Percentiles rank a stretch among this genome's conserved stretches.
Conservation (phyloP, 352 stramenopile genomes). For the Phytophthora capsici region DNA sequence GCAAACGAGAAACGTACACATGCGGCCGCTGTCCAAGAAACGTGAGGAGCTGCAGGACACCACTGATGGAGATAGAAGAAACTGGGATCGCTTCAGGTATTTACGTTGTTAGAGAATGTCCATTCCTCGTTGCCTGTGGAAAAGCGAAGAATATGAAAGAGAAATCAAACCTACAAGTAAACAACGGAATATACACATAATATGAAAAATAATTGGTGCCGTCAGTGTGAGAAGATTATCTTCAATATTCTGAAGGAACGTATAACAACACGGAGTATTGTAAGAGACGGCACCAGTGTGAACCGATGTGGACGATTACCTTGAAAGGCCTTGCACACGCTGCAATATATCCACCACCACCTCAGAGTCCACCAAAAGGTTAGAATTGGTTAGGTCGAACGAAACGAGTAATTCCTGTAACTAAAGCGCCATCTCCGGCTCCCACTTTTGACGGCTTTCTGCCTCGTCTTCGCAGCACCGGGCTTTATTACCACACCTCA, state of each 20-base stretch:
- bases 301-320: neutral
- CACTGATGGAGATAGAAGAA: neutral
- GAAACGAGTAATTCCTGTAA: neutral
- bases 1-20: neutral
- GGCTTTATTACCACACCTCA: slow-evolving; percentile 16
- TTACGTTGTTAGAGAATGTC: neutral
- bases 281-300: neutral
- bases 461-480: slow-evolving; percentile 13
- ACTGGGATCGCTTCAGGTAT: neutral
- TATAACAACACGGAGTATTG: neutral
- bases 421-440: slow-evolving; percentile 1
- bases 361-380: neutral
- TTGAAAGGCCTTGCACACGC: neutral
- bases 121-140: neutral
- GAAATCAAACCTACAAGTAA: neutral
- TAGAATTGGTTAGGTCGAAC: neutral
- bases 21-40: neutral
- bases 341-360: no score
- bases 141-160: neutral
- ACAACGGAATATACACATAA: neutral
- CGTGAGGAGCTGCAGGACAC: neutral
- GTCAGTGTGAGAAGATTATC: neutral
- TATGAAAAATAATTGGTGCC: no score
- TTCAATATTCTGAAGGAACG: neutral
- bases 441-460: neutral